Evolutionary conservation across 345 rosid species (phyloP).

Genomic region (Pseudoturritis turrita): DNA sequence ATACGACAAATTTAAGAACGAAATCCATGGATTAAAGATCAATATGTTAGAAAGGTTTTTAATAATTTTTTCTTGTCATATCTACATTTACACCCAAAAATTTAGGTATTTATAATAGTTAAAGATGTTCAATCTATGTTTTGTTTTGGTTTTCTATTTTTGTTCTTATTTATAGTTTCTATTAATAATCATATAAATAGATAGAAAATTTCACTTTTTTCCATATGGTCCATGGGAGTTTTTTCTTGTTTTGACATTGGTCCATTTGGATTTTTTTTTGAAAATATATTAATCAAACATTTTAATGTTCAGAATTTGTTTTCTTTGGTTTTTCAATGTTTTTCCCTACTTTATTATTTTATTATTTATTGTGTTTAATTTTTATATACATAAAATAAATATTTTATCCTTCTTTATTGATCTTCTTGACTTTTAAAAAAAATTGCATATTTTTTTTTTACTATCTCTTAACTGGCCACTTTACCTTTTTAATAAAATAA

Average conservation of each 20-base stretch:
- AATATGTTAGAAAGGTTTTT: not conserved
- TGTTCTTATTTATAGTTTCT: not conserved
- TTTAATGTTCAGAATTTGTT: not conserved
- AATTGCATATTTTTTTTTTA: no score
- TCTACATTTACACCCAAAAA: not conserved
- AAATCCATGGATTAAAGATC: not conserved
- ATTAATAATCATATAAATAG: no score
- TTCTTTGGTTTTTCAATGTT: not conserved
- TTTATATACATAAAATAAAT: not conserved
- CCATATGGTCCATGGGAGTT: not conserved
- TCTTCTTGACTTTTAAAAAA: not conserved
- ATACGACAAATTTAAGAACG: not conserved
- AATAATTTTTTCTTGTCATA: not conserved
- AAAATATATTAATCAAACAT: not conserved
- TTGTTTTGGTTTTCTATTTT: not conserved
- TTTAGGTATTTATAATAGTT: not conserved
- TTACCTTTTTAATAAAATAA: not conserved
- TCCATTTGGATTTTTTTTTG: not conserved
- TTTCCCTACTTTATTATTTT: not conserved
- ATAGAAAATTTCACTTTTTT: no score
- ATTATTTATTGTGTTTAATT: not conserved
- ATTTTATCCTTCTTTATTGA: not conserved
- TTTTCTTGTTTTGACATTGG: not conserved
- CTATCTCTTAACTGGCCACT: not conserved
- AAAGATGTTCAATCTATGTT: not conserved